Conservation (phyloP, 352 stramenopile species). For the Poterioochromonas sp. region DNA sequence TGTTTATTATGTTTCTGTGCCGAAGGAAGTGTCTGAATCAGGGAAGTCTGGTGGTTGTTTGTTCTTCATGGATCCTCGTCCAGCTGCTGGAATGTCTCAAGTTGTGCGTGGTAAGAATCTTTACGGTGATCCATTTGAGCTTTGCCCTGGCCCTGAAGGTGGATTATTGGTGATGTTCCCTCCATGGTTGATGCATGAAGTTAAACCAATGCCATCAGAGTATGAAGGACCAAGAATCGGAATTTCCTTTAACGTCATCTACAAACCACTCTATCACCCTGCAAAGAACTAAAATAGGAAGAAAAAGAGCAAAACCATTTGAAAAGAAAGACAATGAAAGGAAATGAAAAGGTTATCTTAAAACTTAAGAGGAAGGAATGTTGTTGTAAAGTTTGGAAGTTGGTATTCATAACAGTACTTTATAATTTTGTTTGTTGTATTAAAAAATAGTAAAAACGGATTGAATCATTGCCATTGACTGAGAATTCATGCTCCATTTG, state of each 20-base stretch:
- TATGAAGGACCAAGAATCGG: not conserved
- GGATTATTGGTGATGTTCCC: constrained; percentile 12
- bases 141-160: constrained; percentile 6
- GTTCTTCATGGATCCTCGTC: not conserved
- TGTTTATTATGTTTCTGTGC: constrained; percentile 19
- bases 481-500: too few species aligned
- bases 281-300: too few species aligned
- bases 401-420: too few species aligned
- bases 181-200: constrained; percentile 1
- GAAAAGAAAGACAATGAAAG: too few species aligned
- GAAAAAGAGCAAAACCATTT: too few species aligned
- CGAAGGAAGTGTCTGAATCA: not conserved
- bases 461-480: too few species aligned
- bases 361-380: too few species aligned
- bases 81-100: not conserved
- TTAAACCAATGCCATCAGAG: not conserved
- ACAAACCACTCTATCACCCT: too few species aligned
- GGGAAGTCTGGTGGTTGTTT: not conserved
- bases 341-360: too few species aligned
- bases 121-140: not conserved
- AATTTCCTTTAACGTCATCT: constrained; percentile 9
- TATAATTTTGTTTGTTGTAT: too few species aligned
- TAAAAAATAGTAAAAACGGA: too few species aligned
- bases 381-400: too few species aligned
- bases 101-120: not conserved